Percentiles rank a stretch among this genome's conserved stretches.
phyloP scores from a whole-genome alignment of 176 grass and related monocot species.

The Carex littledalei region DNA sequence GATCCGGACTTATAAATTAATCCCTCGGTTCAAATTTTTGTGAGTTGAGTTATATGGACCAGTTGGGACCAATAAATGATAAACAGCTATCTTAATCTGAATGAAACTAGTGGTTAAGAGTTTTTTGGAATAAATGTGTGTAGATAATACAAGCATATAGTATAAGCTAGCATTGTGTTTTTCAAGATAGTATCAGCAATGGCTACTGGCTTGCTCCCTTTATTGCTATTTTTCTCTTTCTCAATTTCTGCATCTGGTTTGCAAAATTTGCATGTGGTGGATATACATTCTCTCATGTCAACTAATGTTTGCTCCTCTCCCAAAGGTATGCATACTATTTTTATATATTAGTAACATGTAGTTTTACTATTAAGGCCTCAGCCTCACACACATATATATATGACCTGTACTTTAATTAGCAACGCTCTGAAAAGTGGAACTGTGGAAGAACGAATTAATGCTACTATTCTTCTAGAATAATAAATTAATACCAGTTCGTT shows the following conservation, averaged over 20 bases:
- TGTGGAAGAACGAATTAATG: background rate
- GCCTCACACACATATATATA: no score
- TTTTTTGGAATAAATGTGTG: background rate
- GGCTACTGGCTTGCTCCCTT: background rate
- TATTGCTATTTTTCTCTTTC: conserved; percentile 1
- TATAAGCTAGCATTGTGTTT: background rate
- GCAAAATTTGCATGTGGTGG: background rate
- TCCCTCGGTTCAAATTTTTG: background rate
- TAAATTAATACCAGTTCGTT: background rate
- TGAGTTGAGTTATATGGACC: background rate
- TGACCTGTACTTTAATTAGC: no score
- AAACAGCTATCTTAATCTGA: background rate
- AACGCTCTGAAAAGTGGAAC: background rate
- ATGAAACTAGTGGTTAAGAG: background rate
- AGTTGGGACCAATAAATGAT: background rate
- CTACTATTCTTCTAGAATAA: background rate
- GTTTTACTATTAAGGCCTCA: no score
- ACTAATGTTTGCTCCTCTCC: background rate
- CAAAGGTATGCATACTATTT: background rate
- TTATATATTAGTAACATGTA: no score
- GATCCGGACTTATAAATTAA: no score
- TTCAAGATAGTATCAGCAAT: background rate
- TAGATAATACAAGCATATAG: background rate
- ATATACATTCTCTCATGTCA: conserved; percentile 18
- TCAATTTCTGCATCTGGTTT: background rate